Base-by-base conservation (phyloP, 2,329 filamentous ascomycete genomes). In the Arachnomyces sp. region DNA sequence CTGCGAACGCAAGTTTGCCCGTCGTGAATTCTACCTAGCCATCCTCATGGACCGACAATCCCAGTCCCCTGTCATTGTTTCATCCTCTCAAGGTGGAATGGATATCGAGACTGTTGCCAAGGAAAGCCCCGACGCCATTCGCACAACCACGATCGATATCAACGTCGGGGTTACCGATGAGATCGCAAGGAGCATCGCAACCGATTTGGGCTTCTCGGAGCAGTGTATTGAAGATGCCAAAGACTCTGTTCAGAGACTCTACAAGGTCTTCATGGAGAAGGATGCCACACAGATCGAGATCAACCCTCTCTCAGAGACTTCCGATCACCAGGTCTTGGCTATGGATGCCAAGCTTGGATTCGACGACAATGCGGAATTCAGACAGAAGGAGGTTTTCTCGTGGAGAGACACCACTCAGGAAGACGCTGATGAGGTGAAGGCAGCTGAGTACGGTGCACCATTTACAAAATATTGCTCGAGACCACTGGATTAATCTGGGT, bases 271-370 rank as follows among this genome's bases (percentile, higher is more conserved):
- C 78, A 81, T 84, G 73, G 92, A 98, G 75, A 93, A 87, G 73
- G 92, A 98, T 69, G 86, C 90, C 44, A 98, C 92, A 47, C 92
- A 98, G 74, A 96, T 98, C 61, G 92, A 98, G 74, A 98, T 98
- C 75, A 98, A 98, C 78, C 92, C 92, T 48, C 80, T 98, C 36
- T 94, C 88, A 40, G 92, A 98, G 78, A 98, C 92, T 48, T 93
- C 86, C 39, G 92, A 98, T 71, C 90, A 96, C 78, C 78, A 95
- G 73, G 92, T 98, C 42, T 78, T 98, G 60, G 93, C 88, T 72
- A 98, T 98, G 92, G 92, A 98, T 66, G 92, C 92, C 68, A 98
- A 98, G 77, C 86, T 98, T 58, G 84, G 82, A 61, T 98, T 98
- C 65, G 92, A 98, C 66, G 92, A 98, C 77, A 98, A 98, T 66